Evolutionary conservation across 2,329 filamentous ascomycete species (phyloP).

Genomic region (Fusarium pseudonygamai): DNA sequence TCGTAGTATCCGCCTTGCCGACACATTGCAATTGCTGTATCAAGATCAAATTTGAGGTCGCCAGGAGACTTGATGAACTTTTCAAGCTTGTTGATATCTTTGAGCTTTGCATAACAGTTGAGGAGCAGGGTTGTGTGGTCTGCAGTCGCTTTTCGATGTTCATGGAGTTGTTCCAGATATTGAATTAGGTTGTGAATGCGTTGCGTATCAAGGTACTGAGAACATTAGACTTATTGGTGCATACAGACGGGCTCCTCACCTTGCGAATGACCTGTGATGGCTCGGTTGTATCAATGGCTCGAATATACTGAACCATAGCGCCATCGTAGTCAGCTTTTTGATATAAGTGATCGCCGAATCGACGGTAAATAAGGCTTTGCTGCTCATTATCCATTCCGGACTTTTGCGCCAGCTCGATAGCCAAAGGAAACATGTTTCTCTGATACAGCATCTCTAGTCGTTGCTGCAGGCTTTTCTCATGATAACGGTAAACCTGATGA

Average conservation of each 20-base stretch:
- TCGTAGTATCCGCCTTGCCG: constrained; percentile 96
- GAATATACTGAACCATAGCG: constrained; percentile 98
- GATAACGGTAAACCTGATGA: constrained; percentile 80
- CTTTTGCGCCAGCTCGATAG: constrained; percentile 93
- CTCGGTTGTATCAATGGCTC: constrained; percentile 94
- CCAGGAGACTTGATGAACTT: constrained; percentile 96
- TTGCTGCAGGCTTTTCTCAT: constrained; percentile 89
- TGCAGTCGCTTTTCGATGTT: constrained; percentile 90
- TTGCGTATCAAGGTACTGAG: constrained; percentile 91
- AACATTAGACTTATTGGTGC: constrained; percentile 39
- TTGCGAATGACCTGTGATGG: constrained; percentile 96
- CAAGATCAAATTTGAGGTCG: constrained; percentile 94
- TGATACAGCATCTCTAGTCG: constrained; percentile 94
- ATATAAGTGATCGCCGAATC: constrained; percentile 93
- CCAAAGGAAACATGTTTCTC: constrained; percentile 88
- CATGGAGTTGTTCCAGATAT: constrained; percentile 95
- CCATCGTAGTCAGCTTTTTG: constrained; percentile 96
- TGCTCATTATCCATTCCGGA: constrained; percentile 81
- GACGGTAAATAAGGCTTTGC: constrained; percentile 91
- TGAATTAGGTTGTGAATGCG: constrained; percentile 97
- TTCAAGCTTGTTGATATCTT: constrained; percentile 95
- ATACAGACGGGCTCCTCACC: constrained; percentile 52
- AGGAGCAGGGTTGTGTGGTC: constrained; percentile 94
- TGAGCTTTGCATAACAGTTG: constrained; percentile 98
- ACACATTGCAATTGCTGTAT: constrained; percentile 97